Evolutionary conservation across 495 filamentous ascomycete genomes (phyloP), one percentile per base, ranked within the genome.

Genomic region (Lasiosphaeriaceae sp.): DNA sequence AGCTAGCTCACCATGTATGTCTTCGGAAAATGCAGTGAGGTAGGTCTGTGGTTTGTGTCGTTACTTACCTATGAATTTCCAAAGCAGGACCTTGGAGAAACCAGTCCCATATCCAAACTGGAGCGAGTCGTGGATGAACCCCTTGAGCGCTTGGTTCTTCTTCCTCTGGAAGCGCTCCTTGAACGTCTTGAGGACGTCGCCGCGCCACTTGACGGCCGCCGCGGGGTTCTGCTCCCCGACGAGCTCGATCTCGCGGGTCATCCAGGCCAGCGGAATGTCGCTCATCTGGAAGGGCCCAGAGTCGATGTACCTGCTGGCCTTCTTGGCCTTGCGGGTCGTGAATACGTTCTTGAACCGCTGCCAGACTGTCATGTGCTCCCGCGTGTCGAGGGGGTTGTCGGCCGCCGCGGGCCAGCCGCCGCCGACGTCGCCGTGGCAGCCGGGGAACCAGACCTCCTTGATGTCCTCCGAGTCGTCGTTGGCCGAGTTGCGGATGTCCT

Each of bases 211-310:
- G 1, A 59, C 50, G n/a, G 56, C 56, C 0, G 56, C 44, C 7
- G 19, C n/a, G 1, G 50, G 50, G 17, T 59, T 35, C 34, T 54
- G 17, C 34, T 59, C 12, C 3, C 56, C 56, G 5, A 59, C 56
- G 1, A 51, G 50, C 43, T 59, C 57, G 19, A 54, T 12, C 57
- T 59, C 57, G 12, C 46, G 44, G 22, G 54, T 59, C 57, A 59
- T 59, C 57, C 57, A 59, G 9, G 57, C 57, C 31, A 59, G 50
- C 21, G 57, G 57, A 26, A 59, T 54, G 16, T 59, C 57, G 51
- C 57, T 59, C 57, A 59, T 59, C 51, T 59, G 57, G 23, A 59
- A 50, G 11, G 45, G 57, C 17, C 57, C 57, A 3, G 49, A 23
- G 17, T 50, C 51, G 1, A 59, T 20, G 22, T 41, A 50, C 57